phyloP scores from a whole-genome alignment of 305 asterid genomes.

The Rubia peregrina region DNA sequence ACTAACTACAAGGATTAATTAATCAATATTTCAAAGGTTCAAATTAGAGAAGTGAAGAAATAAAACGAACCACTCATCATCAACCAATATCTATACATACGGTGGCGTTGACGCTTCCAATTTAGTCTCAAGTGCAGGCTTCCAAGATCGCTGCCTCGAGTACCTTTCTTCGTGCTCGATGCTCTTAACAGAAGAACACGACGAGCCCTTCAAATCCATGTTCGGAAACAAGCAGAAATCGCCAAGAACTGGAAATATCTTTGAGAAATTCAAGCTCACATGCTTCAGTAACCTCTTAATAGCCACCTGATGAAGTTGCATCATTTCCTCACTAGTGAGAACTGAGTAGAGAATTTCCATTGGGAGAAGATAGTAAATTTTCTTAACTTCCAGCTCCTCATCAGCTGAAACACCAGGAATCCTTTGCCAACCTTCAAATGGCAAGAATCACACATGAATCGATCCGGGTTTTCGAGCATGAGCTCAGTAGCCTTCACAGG shows the following conservation, averaged over 20 bases:
- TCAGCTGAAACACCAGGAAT: constrained; percentile 49
- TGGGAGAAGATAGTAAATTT: constrained; percentile 48
- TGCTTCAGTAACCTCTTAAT: constrained; percentile 32
- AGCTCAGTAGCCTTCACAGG: constrained; percentile 44
- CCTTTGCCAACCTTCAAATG: constrained; percentile 44
- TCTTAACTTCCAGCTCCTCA: constrained; percentile 47
- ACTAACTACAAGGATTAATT: not conserved
- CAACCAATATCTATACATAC: not conserved
- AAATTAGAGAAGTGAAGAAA: not conserved
- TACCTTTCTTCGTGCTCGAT: constrained; percentile 21
- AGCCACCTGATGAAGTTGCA: constrained; percentile 23
- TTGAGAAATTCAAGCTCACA: constrained; percentile 32
- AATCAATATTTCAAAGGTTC: not conserved
- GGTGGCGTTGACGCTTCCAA: constrained; percentile 57
- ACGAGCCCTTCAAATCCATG: constrained; percentile 20
- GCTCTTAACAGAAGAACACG: not conserved
- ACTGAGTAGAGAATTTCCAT: constrained; percentile 72
- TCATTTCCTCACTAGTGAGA: constrained; percentile 52
- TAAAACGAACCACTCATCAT: not conserved
- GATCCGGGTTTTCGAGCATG: constrained; percentile 56
- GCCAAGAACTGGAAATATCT: constrained; percentile 46
- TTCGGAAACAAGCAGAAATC: constrained; percentile 44
- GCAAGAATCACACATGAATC: constrained; percentile 43
- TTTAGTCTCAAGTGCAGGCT: constrained; percentile 66
- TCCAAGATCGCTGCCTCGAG: constrained; percentile 63